A percentile compares a stretch with the other conserved stretches of the same genome.
These are phyloP conservation scores for Acanthamoeba royreba DNA, from an alignment of 208 protist species.

Conservation along the genomic window DNA sequence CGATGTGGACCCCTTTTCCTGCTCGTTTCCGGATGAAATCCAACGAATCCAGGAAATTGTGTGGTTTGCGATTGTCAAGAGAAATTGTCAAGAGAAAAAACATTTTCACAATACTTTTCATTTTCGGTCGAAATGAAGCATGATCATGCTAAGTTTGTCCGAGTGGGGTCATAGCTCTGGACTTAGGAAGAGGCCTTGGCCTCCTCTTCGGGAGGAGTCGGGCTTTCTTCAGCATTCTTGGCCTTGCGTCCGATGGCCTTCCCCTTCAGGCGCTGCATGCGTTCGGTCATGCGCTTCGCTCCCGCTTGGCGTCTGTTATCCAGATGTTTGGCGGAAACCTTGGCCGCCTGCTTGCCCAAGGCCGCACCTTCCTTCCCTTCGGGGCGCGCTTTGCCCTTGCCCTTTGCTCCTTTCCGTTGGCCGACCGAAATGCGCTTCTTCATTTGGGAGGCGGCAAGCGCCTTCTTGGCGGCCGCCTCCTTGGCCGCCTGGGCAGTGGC, in stretches of 20 bases:
- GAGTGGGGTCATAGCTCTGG: too few relatives aligned
- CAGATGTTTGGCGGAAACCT: neutral
- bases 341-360: neutral
- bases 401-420: neutral
- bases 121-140: neutral
- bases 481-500: neutral
- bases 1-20: neutral
- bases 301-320: neutral
- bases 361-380: neutral
- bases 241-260: neutral
- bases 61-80: too few relatives aligned
- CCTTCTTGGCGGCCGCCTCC: neutral
- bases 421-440: slow-evolving; percentile 19
- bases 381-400: neutral
- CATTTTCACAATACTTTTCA: too few relatives aligned
- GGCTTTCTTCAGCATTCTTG: too few relatives aligned
- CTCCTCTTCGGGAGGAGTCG: too few relatives aligned
- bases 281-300: neutral
- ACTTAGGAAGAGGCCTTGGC: too few relatives aligned
- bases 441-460: neutral
- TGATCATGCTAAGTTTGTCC: too few relatives aligned
- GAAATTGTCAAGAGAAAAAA: too few relatives aligned
- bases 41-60: too few relatives aligned
- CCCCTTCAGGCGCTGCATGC: neutral
- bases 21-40: neutral